A percentile compares a stretch with the other conserved stretches of the same genome.
These are phyloP conservation scores for Sclerotinia trifoliorum DNA, from an alignment of 2,329 filamentous ascomycete genomes.

Conservation along the genomic window DNA sequence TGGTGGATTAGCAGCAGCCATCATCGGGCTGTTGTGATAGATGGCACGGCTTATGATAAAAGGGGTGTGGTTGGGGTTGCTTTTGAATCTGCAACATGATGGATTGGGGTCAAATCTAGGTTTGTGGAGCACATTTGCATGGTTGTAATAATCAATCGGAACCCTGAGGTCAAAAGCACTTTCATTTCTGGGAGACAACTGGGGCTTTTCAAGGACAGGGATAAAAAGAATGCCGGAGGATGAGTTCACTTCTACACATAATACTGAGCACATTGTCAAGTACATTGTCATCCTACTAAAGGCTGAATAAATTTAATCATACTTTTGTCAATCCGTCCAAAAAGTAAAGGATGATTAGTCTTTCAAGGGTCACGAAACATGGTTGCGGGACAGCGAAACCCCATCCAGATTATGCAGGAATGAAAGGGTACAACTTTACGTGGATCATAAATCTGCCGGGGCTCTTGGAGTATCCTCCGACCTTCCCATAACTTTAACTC, in stretches of 20 bases:
- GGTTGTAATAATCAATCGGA: neutral
- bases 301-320: neutral
- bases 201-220: neutral
- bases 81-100: conserved; percentile 6
- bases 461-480: neutral
- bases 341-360: neutral
- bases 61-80: neutral
- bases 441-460: neutral
- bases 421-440: no score
- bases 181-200: neutral
- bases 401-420: neutral
- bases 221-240: neutral
- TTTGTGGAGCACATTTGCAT: conserved; percentile 5
- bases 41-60: conserved; percentile 11
- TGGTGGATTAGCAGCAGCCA: conserved; percentile 32
- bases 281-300: neutral
- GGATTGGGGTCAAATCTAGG: neutral
- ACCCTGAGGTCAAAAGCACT: neutral
- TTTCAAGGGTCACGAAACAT: neutral
- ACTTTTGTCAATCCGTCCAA: neutral
- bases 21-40: conserved; percentile 31
- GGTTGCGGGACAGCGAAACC: neutral
- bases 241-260: conserved; percentile 1
- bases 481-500: neutral
- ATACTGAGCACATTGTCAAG: neutral